Evolutionary conservation across 345 rosid genomes (phyloP).

Genomic region (Lepidium africanum): DNA sequence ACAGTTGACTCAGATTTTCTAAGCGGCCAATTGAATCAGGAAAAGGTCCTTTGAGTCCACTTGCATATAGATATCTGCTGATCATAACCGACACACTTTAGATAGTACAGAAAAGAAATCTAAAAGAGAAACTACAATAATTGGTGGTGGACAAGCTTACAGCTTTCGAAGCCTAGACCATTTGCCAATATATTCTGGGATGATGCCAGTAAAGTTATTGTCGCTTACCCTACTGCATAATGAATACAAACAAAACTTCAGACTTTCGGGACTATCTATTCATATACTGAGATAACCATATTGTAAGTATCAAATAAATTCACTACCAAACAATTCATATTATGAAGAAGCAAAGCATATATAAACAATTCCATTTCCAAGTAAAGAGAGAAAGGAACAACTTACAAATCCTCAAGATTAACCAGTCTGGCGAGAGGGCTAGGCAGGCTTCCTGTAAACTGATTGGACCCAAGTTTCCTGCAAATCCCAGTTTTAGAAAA

Average conservation of each 20-base stretch:
- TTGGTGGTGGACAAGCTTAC: constrained; percentile 34
- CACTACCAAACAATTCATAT: background rate
- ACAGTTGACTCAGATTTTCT: constrained; percentile 26
- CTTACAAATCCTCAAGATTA: constrained; percentile 17
- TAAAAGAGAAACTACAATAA: background rate
- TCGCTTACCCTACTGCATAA: constrained; percentile 58
- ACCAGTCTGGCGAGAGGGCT: constrained; percentile 23
- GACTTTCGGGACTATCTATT: background rate
- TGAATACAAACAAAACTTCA: background rate
- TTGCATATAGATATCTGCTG: constrained; percentile 32
- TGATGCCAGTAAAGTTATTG: constrained; percentile 56
- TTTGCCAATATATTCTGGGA: constrained; percentile 50
- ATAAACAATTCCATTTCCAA: background rate
- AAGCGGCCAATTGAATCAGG: constrained; percentile 32
- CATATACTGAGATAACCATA: background rate
- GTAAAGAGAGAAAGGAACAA: background rate
- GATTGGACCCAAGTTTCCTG: constrained; percentile 39
- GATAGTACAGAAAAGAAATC: background rate
- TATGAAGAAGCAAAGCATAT: background rate
- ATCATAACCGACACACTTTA: background rate
- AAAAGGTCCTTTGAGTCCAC: constrained; percentile 45
- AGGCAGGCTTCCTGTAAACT: constrained; percentile 34
- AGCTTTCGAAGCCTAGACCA: constrained; percentile 44
- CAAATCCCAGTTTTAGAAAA: background rate
- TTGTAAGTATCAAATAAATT: background rate